Percentiles rank a stretch among this genome's conserved stretches.
These are phyloP conservation scores for Gaeumannomyces sp. DNA, from an alignment of 2,329 filamentous ascomycete species.

Conservation along the genomic window DNA sequence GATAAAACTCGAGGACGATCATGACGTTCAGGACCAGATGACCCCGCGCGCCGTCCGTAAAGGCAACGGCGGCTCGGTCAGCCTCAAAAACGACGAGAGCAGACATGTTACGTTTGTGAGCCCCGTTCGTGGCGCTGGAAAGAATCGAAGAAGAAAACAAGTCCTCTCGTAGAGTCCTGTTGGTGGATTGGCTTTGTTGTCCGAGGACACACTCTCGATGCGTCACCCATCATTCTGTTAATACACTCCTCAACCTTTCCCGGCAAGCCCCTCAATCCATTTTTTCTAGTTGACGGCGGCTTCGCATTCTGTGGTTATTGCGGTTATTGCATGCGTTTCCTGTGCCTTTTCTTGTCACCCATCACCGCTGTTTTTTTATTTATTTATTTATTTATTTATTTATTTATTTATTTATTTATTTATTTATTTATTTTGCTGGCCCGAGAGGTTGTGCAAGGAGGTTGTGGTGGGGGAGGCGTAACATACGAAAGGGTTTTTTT, in stretches of 20 bases:
- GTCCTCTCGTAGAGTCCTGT: slow-evolving; percentile 2
- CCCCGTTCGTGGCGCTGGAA: slow-evolving; percentile 38
- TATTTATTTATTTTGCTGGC: too few species aligned
- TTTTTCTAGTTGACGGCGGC: not conserved
- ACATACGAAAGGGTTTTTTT: too few species aligned
- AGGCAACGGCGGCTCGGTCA: slow-evolving; percentile 34
- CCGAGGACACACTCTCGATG: not conserved
- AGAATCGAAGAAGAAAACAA: slow-evolving; percentile 24
- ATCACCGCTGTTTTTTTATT: not conserved
- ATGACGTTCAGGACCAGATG: slow-evolving; percentile 29
- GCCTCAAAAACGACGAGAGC: slow-evolving; percentile 46
- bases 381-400: too few species aligned
- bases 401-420: too few species aligned
- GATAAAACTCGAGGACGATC: slow-evolving; percentile 53
- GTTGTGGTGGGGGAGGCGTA: too few species aligned
- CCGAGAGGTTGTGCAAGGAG: too few species aligned
- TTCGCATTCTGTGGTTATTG: not conserved
- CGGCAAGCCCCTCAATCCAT: not conserved
- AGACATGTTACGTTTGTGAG: slow-evolving; percentile 52
- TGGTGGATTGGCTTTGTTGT: not conserved
- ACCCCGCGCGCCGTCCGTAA: slow-evolving; percentile 35
- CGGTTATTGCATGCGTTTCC: not conserved
- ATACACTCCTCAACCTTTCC: not conserved
- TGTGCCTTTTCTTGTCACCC: not conserved
- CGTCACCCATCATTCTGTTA: not conserved